phyloP scores from a whole-genome alignment of 2,329 filamentous ascomycete species.

The Xylaria hypoxylon region DNA sequence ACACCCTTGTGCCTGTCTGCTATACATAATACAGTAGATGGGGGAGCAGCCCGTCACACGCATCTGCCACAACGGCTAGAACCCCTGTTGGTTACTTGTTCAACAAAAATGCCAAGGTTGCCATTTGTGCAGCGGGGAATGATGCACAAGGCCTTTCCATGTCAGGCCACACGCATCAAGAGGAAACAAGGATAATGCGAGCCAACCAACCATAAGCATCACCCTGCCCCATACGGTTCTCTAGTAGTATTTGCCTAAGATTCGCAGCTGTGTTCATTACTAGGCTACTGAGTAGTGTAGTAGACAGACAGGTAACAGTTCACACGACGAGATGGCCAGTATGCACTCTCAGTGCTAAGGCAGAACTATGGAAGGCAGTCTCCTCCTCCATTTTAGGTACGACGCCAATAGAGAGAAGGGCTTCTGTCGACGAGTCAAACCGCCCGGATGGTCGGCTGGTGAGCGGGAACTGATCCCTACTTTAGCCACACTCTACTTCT shows the following conservation, averaged over 20 bases:
- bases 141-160: slow-evolving; percentile 18
- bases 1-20: neutral
- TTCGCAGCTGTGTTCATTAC: neutral
- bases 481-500: neutral
- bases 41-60: slow-evolving; percentile 9
- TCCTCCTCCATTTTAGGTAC: neutral
- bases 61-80: neutral
- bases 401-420: neutral
- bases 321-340: slow-evolving; percentile 11
- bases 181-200: slow-evolving; percentile 13
- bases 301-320: neutral
- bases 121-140: slow-evolving; percentile 6
- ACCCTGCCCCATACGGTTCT: neutral
- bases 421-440: neutral
- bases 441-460: slow-evolving; percentile 5
- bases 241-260: neutral
- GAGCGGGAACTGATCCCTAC: neutral
- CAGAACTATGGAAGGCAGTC: neutral
- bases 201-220: slow-evolving; percentile 10
- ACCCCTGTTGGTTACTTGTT: slow-evolving; percentile 9
- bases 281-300: too few relatives aligned
- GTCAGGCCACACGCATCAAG: slow-evolving; percentile 4
- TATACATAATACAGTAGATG: neutral
- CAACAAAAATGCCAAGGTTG: neutral
- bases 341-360: neutral